phyloP scores from a whole-genome alignment of 2,329 filamentous ascomycete species.

The Aaosphaeria pasadenensis region DNA sequence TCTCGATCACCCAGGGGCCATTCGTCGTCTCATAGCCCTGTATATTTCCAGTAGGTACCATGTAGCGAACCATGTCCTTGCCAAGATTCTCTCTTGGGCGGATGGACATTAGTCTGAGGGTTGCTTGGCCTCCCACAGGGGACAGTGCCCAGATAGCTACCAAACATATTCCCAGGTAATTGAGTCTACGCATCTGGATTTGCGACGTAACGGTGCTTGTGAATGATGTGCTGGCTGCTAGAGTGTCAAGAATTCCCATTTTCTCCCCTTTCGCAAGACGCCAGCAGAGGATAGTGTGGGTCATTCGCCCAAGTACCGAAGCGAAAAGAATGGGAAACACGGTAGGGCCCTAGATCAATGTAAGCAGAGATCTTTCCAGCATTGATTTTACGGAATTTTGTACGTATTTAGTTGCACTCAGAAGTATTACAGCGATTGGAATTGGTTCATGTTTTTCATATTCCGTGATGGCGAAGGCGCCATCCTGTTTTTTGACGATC shows the following conservation, averaged over 20 bases:
- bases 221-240: neutral
- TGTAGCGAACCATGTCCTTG: no score
- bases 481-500: neutral
- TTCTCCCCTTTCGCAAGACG: conserved; percentile 9
- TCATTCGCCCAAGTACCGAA: conserved; percentile 8
- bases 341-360: conserved; percentile 4
- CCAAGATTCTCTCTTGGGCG: no score
- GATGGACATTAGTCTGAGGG: conserved; percentile 19
- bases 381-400: conserved; percentile 6
- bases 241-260: conserved; percentile 8
- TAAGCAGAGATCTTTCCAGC: neutral
- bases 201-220: neutral
- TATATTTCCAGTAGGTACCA: no score
- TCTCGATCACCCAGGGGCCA: neutral
- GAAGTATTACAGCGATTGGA: no score
- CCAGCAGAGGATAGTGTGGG: conserved; percentile 10
- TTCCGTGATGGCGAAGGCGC: no score
- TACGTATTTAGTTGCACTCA: no score
- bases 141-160: conserved; percentile 36
- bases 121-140: conserved; percentile 36
- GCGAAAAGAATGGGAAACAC: conserved; percentile 13
- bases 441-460: no score
- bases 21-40: no score
- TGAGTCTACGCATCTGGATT: neutral
- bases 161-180: conserved; percentile 1